Conservation (phyloP, 1,284 basidiomycete species). For the Ustilago shanxiensis region DNA sequence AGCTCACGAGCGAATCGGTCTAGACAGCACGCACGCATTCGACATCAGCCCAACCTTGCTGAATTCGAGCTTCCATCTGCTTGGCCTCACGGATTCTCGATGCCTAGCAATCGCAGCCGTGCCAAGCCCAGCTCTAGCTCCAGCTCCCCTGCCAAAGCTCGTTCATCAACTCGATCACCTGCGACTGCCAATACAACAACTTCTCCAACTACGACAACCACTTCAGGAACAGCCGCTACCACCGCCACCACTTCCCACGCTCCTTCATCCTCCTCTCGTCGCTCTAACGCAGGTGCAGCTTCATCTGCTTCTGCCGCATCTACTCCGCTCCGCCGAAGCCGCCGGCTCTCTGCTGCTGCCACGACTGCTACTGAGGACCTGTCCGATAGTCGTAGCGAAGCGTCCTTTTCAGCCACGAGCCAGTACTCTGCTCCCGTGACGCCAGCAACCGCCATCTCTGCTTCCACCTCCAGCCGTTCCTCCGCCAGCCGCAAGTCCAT, state of each 20-base stretch:
- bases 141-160: slow-evolving; percentile 48
- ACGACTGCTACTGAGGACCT: slow-evolving; percentile 26
- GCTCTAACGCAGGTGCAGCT: slow-evolving; percentile 4
- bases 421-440: slow-evolving; percentile 35
- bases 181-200: slow-evolving; percentile 7
- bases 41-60: slow-evolving; percentile 2
- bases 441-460: slow-evolving; percentile 30
- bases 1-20: not conserved
- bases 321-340: slow-evolving; percentile 24
- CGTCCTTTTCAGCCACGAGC: slow-evolving; percentile 25
- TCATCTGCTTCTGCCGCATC: not conserved
- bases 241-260: not conserved
- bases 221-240: not conserved
- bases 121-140: slow-evolving; percentile 42
- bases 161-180: slow-evolving; percentile 20
- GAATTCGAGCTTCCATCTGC: slow-evolving; percentile 9
- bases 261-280: slow-evolving; percentile 6
- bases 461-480: slow-evolving; percentile 30
- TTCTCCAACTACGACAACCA: not conserved
- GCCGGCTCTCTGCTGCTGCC: slow-evolving; percentile 28
- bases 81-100: slow-evolving; percentile 23
- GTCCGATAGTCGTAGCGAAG: slow-evolving; percentile 34
- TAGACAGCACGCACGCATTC: not conserved
- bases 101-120: slow-evolving; percentile 45
- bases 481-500: slow-evolving; percentile 30